Percentiles rank a stretch among this genome's conserved stretches.
These are phyloP conservation scores for Claviceps sorghi DNA, from an alignment of 2,329 filamentous ascomycete genomes.

Conservation along the genomic window DNA sequence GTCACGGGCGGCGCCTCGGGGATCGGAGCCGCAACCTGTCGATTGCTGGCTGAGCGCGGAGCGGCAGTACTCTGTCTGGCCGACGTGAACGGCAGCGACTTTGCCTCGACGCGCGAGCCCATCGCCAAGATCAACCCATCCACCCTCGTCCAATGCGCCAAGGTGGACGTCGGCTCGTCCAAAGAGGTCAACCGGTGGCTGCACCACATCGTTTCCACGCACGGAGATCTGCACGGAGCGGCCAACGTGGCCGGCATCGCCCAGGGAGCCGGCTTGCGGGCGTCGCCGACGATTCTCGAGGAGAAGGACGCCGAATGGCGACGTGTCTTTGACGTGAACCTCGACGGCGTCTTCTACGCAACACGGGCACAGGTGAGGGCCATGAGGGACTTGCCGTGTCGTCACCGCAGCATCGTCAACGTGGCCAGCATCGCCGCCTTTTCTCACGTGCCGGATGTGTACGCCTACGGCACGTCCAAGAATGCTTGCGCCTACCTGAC, in stretches of 20 bases:
- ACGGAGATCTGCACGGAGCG: slow-evolving; percentile 1
- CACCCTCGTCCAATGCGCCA: background rate
- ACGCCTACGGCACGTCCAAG: slow-evolving; percentile 1
- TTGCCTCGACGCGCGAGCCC: background rate
- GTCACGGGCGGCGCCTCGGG: slow-evolving; percentile 2
- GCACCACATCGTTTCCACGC: background rate
- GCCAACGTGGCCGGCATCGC: slow-evolving; percentile 1
- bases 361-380: background rate
- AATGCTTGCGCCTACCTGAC: slow-evolving; percentile 1
- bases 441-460: slow-evolving; percentile 2
- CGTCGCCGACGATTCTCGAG: background rate
- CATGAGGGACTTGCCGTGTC: background rate
- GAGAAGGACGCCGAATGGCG: background rate
- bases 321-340: background rate
- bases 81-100: background rate
- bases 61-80: background rate
- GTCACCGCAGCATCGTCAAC: slow-evolving; percentile 2
- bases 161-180: background rate
- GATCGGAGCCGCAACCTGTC: slow-evolving; percentile 2
- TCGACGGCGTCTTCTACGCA: background rate
- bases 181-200: background rate
- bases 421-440: slow-evolving; percentile 2
- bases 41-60: background rate
- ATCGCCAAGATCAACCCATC: background rate
- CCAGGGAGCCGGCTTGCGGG: background rate